Conservation (phyloP, 805 yeast genomes). For the Candida gorgasii region DNA sequence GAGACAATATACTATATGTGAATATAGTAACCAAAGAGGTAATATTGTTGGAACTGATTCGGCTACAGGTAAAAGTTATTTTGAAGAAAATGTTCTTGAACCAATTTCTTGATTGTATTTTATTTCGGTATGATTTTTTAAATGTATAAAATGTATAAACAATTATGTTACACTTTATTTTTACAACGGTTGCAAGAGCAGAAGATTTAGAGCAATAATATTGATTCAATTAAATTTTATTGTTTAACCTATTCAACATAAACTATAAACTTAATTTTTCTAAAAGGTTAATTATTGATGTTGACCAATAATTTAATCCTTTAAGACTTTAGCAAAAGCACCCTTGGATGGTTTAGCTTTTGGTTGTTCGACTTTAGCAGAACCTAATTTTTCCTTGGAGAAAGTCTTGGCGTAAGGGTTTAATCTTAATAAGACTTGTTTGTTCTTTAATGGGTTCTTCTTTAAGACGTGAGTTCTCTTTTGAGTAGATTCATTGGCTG, state of each 20-base stretch:
- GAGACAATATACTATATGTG: conserved; percentile 70
- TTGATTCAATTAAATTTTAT: conserved; percentile 8
- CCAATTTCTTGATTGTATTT: conserved; percentile 18
- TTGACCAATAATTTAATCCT: conserved; percentile 34
- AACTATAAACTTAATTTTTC: conserved; percentile 1
- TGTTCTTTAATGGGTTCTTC: conserved; percentile 98
- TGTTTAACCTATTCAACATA: conserved; percentile 13
- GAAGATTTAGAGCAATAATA: neutral
- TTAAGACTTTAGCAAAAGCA: conserved; percentile 66
- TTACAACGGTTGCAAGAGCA: conserved; percentile 3
- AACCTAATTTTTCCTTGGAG: conserved; percentile 87
- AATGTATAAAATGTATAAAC: conserved; percentile 3
- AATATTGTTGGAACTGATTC: conserved; percentile 43
- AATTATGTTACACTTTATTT: too few relatives aligned
- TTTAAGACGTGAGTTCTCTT: conserved; percentile 94
- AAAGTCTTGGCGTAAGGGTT: conserved; percentile 99
- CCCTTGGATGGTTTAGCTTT: conserved; percentile 70
- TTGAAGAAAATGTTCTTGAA: conserved; percentile 46
- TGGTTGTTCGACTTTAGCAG: conserved; percentile 68
- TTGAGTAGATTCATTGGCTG: conserved; percentile 91
- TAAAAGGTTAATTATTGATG: neutral
- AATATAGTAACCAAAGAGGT: conserved; percentile 57
- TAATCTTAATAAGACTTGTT: conserved; percentile 94
- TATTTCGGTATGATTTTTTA: conserved; percentile 5
- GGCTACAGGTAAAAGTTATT: conserved; percentile 34